phyloP scores from a whole-genome alignment of 1,284 basidiomycete species.

The Taiwanofungus camphoratus region DNA sequence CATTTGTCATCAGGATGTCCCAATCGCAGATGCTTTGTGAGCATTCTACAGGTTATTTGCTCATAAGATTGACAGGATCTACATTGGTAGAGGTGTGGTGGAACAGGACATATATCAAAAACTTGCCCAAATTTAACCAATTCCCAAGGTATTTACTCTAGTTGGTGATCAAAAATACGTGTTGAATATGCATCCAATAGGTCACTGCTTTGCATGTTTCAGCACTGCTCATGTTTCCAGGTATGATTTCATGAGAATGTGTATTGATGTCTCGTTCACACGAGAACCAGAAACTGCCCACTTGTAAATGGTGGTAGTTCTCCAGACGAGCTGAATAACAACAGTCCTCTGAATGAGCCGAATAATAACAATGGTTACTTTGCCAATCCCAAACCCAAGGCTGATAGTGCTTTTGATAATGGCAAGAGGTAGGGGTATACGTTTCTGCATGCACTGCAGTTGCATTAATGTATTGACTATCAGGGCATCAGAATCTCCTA shows the following conservation, averaged over 20 bases:
- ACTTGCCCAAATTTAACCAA: background rate
- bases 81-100: background rate
- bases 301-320: no score
- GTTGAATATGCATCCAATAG: background rate
- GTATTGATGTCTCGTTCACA: background rate
- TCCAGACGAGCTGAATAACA: no score
- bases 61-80: background rate
- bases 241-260: background rate
- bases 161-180: background rate
- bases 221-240: background rate
- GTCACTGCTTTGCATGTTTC: no score
- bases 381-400: background rate
- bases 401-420: background rate
- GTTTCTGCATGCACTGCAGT: background rate
- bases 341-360: no score
- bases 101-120: background rate
- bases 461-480: background rate
- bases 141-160: background rate
- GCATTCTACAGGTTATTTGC: background rate
- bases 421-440: background rate
- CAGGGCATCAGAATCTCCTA: background rate
- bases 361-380: no score
- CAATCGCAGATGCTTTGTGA: background rate
- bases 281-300: background rate
- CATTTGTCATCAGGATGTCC: background rate